A percentile compares a stretch with the other conserved stretches of the same genome.
Conservation (phyloP, 495 filamentous ascomycete genomes). For the Talaromyces proteolyticus region DNA sequence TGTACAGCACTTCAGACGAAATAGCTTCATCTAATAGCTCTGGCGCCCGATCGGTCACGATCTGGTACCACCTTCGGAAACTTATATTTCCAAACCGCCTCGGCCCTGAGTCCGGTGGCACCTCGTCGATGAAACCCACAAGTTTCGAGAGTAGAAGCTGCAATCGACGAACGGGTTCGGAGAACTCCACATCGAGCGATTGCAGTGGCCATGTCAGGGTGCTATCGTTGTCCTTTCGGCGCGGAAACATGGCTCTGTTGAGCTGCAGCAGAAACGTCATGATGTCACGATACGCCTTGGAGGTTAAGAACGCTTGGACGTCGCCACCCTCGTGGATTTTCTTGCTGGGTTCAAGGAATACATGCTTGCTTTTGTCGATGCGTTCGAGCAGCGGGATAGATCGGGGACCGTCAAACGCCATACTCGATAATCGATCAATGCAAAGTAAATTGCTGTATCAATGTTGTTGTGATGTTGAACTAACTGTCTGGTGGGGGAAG, state of each 20-base stretch:
- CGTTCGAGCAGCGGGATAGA: neutral
- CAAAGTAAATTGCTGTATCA: too few relatives aligned
- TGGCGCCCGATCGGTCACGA: conserved; percentile 53
- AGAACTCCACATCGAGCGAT: conserved; percentile 41
- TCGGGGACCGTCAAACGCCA: neutral
- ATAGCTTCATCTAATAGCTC: conserved; percentile 58
- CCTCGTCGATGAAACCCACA: conserved; percentile 64
- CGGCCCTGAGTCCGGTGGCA: conserved; percentile 78
- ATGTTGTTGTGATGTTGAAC: too few relatives aligned
- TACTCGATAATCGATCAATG: too few relatives aligned
- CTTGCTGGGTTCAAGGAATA: conserved; percentile 47
- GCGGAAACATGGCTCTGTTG: conserved; percentile 80
- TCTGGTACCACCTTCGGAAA: conserved; percentile 75
- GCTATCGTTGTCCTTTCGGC: conserved; percentile 25
- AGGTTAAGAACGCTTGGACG: conserved; percentile 68
- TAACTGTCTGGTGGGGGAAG: too few relatives aligned
- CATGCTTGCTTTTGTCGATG: conserved; percentile 2
- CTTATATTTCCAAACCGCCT: conserved; percentile 87
- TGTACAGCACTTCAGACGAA: conserved; percentile 41
- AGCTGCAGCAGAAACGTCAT: conserved; percentile 83
- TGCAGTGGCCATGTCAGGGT: conserved; percentile 50
- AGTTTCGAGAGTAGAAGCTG: conserved; percentile 55
- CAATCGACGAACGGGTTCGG: conserved; percentile 57
- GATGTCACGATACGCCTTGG: conserved; percentile 79
- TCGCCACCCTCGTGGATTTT: conserved; percentile 76